Evolutionary conservation across 192 early-diverging fungal genomes (phyloP), one percentile per base, ranked within the genome.

Genomic region (Phycomyces nitens): DNA sequence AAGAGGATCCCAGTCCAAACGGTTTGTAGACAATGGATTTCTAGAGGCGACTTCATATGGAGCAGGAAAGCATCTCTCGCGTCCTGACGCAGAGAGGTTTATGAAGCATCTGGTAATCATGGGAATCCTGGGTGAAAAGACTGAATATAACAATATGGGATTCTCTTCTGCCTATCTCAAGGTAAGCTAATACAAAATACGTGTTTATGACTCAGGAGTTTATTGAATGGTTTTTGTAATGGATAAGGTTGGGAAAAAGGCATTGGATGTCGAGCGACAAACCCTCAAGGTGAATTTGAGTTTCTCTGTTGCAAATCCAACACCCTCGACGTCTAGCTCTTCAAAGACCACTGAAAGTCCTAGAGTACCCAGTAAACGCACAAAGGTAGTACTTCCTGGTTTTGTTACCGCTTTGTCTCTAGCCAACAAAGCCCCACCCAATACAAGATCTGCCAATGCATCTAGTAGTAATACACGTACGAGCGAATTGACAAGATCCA

Each of bases 11-110:
- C 88, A 86, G 40, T 24, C 42, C 54, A 80, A 77, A 27, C 80
- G 70, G 44, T 77, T 92, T 16, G 20, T 78, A 24, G 70, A 83
- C 12, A 62, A 65, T 29, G 77, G 79, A 11, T 80, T 88, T 61
- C 58, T 88, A 39, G 50, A 60, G 5, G 52, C 89, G 11, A 65
- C 73, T 11, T 75, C 80, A 3, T 86, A 83, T 62, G 86, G 88
- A 6, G 42, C 63, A 20, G 89, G 88, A 3, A 86, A 82, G 43
- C 65, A 72, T 8, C 77, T 84, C 47, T 64, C 64, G n/a, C 81
- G 82, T 50, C 66, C 77, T 0, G 89, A 90, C 44, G 70, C 86
- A 0, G 91, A 93, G 58, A 79, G 90, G 7, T 68, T 95, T 16
- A 85, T 88, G 56, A 86, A 88, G 43, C 73, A 86, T 39, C 68